Evolutionary conservation across 495 filamentous ascomycete genomes (phyloP).

Genomic region (Neurospora terricola): DNA sequence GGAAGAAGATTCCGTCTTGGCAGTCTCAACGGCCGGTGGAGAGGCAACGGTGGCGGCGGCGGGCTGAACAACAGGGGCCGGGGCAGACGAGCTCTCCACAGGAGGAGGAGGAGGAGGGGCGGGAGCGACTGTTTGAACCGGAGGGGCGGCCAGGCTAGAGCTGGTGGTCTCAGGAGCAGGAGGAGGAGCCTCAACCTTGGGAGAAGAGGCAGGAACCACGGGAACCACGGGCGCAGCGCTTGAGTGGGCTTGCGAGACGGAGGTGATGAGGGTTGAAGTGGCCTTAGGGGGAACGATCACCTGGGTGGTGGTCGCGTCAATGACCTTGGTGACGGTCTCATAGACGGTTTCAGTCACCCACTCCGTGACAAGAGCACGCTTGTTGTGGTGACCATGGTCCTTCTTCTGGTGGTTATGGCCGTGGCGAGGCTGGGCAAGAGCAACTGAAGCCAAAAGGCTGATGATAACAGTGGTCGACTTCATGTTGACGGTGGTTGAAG

Average conservation of each 20-base stretch:
- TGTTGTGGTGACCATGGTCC: constrained; percentile 21
- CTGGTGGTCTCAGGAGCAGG: constrained; percentile 7
- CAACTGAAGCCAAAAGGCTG: constrained; percentile 33
- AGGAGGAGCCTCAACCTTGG: constrained; percentile 8
- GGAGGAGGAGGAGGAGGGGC: constrained; percentile 3
- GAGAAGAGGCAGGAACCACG: constrained; percentile 6
- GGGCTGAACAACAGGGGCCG: constrained; percentile 1
- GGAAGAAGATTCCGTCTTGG: background rate
- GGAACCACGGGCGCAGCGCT: constrained; percentile 1
- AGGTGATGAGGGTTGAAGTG: constrained; percentile 10
- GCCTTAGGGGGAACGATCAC: constrained; percentile 19
- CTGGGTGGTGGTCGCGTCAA: constrained; percentile 33
- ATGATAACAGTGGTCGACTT: constrained; percentile 34
- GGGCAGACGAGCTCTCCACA: background rate
- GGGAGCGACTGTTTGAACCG: background rate
- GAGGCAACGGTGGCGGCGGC: constrained; percentile 6
- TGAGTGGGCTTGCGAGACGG: constrained; percentile 2
- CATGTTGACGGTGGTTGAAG: constrained; percentile 27
- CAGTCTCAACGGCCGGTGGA: constrained; percentile 9
- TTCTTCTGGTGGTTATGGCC: constrained; percentile 23
- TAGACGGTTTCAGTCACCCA: constrained; percentile 39
- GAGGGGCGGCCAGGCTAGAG: background rate
- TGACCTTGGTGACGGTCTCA: constrained; percentile 37
- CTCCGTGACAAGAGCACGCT: constrained; percentile 35
- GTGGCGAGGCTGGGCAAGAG: constrained; percentile 37